phyloP scores from a whole-genome alignment of 1,284 basidiomycete species.

The Fomitopsis palustris region DNA sequence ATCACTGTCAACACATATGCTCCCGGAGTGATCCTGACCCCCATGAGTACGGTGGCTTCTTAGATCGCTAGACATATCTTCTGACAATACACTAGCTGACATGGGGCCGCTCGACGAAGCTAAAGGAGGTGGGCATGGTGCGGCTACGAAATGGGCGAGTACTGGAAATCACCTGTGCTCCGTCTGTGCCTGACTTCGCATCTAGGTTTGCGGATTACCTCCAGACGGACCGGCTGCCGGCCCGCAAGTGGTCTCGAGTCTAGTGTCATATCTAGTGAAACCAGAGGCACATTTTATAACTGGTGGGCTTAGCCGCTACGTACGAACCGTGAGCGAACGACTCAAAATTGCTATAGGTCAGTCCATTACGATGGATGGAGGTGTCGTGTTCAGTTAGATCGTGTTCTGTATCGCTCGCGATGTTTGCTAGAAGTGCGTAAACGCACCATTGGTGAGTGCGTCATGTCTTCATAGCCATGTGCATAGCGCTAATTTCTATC shows the following conservation, averaged over 20 bases:
- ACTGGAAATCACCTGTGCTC: no score
- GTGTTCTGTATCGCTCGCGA: neutral
- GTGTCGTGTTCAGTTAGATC: neutral
- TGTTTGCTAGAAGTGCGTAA: neutral
- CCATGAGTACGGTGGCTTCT: slow-evolving; percentile 10
- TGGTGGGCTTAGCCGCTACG: neutral
- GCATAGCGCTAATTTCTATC: no score
- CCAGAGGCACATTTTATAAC: slow-evolving; percentile 4
- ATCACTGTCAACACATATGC: slow-evolving; percentile 20
- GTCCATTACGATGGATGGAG: neutral
- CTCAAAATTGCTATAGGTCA: neutral
- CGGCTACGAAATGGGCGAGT: slow-evolving; percentile 2
- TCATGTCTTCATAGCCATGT: neutral
- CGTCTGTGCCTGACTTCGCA: neutral
- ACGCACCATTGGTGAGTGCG: neutral
- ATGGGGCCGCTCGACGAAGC: neutral
- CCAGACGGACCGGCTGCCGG: neutral
- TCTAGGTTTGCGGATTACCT: neutral
- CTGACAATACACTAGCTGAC: neutral
- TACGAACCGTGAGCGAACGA: no score
- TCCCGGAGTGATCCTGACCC: slow-evolving; percentile 15
- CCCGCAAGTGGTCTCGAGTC: slow-evolving; percentile 9
- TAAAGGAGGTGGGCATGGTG: slow-evolving; percentile 3
- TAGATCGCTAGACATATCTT: neutral
- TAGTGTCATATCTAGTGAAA: slow-evolving; percentile 12